Percentiles rank a stretch among this genome's conserved stretches.
These are phyloP conservation scores for Ruellia speciosa DNA, from an alignment of 305 asterid genomes.

Conservation along the genomic window DNA sequence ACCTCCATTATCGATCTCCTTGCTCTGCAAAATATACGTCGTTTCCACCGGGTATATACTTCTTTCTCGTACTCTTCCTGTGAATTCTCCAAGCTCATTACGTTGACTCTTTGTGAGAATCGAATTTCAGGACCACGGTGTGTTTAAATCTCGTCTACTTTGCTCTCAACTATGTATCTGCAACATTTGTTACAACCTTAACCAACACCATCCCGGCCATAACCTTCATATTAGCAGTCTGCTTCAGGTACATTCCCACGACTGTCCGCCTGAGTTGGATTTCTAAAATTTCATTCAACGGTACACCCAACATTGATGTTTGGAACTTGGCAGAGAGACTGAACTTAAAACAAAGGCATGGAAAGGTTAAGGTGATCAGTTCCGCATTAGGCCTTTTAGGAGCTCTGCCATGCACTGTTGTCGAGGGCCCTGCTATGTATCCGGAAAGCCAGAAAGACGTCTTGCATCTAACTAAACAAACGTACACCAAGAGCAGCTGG, in stretches of 20 bases:
- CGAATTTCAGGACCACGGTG: constrained; percentile 24
- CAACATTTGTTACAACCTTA: constrained; percentile 36
- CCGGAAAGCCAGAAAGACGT: constrained; percentile 12
- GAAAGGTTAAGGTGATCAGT: constrained; percentile 34
- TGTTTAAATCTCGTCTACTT: constrained; percentile 31
- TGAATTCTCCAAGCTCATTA: not conserved
- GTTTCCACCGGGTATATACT: not conserved
- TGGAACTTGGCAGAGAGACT: constrained; percentile 14
- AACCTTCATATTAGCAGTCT: not conserved
- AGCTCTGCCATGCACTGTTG: constrained; percentile 32
- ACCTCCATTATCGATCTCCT: not conserved
- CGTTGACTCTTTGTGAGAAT: not conserved
- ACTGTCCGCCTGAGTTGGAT: not conserved
- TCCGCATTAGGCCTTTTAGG: constrained; percentile 29
- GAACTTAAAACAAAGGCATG: constrained; percentile 27
- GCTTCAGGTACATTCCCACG: not conserved
- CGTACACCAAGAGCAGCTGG: not conserved
- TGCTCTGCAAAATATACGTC: not conserved
- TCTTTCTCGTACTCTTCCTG: not conserved
- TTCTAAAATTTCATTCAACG: not conserved
- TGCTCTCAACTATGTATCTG: constrained; percentile 30
- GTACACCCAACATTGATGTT: not conserved
- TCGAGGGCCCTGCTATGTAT: constrained; percentile 13
- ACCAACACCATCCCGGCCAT: constrained; percentile 12
- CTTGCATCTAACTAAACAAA: constrained; percentile 17